Percentiles rank a stretch among this genome's conserved stretches.
Evolutionary conservation across 2,329 filamentous ascomycete species (phyloP).

Genomic region (Alternaria triticimaculans): DNA sequence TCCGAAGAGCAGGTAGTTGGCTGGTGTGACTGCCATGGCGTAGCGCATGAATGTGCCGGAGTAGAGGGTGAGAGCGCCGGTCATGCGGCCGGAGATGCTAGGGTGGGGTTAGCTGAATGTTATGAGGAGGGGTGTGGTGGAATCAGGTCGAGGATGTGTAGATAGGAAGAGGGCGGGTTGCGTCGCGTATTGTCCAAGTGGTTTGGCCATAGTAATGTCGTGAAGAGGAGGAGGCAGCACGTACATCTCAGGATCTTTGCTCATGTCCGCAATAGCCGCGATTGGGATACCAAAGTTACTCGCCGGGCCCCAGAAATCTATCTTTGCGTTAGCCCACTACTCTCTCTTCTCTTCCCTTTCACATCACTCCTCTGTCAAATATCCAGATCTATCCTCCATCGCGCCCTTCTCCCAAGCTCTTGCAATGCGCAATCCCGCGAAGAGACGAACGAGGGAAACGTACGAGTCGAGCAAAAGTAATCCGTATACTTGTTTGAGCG

Average conservation of each 20-base stretch:
- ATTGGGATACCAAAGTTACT: slow-evolving; percentile 63
- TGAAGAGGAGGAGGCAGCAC: slow-evolving; percentile 12
- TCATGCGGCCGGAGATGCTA: slow-evolving; percentile 72
- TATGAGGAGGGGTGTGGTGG: not conserved
- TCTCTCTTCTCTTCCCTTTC: not conserved
- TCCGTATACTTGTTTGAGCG: slow-evolving; percentile 58
- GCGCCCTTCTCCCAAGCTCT: not conserved
- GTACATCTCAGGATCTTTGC: slow-evolving; percentile 61
- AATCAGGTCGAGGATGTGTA: not conserved
- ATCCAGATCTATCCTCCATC: not conserved
- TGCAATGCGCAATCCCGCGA: not conserved
- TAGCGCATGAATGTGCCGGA: slow-evolving; percentile 72
- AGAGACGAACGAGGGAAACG: slow-evolving; percentile 34
- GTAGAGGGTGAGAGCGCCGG: slow-evolving; percentile 66
- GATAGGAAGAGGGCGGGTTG: not conserved
- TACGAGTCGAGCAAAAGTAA: slow-evolving; percentile 63
- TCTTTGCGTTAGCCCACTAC: slow-evolving; percentile 9
- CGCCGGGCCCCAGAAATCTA: slow-evolving; percentile 61
- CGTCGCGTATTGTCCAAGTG: not conserved
- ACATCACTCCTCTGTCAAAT: not conserved
- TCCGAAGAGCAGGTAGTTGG: slow-evolving; percentile 72
- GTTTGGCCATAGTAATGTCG: not conserved
- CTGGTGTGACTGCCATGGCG: slow-evolving; percentile 66
- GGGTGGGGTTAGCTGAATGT: not conserved
- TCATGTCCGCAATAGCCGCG: slow-evolving; percentile 61